These are phyloP conservation scores for Madurella fahalii DNA, from an alignment of 2,329 filamentous ascomycete genomes.

Conservation along the genomic window DNA sequence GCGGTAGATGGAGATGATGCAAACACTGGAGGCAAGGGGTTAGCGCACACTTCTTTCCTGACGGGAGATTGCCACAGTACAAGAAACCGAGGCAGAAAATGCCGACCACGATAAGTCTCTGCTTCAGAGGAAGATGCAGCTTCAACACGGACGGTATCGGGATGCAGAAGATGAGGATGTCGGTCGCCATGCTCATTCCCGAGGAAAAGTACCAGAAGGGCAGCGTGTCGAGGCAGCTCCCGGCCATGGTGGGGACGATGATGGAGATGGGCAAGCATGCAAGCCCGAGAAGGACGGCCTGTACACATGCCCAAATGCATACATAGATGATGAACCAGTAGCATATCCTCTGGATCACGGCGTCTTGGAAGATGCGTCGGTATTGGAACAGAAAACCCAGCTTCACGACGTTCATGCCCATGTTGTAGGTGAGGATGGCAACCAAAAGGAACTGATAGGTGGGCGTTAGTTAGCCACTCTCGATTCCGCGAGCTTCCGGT, in stretches of 20 bases:
- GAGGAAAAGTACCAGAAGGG: constrained; percentile 33
- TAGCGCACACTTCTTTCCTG: not conserved
- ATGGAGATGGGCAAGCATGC: constrained; percentile 28
- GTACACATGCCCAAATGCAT: constrained; percentile 27
- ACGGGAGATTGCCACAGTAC: constrained; percentile 16
- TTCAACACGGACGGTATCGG: constrained; percentile 27
- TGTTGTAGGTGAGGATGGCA: constrained; percentile 30
- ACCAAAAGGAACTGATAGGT: constrained; percentile 27
- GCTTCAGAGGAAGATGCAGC: constrained; percentile 25
- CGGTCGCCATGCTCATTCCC: constrained; percentile 27
- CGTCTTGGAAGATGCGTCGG: constrained; percentile 30
- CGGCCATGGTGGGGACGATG: constrained; percentile 26
- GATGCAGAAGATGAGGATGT: constrained; percentile 29
- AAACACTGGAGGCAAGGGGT: constrained; percentile 24
- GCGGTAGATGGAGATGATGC: constrained; percentile 33
- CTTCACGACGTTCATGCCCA: constrained; percentile 32
- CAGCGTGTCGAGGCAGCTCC: constrained; percentile 29
- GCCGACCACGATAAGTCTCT: constrained; percentile 28
- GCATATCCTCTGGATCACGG: constrained; percentile 25
- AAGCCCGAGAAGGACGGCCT: constrained; percentile 27
- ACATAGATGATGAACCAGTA: constrained; percentile 29
- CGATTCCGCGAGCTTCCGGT: not conserved
- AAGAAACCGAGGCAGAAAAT: constrained; percentile 33
- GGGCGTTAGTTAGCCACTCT: not conserved
- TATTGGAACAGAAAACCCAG: constrained; percentile 33